These are phyloP conservation scores for Trichophyton mentagrophytes DNA, from an alignment of 2,329 filamentous ascomycete species.

Conservation along the genomic window DNA sequence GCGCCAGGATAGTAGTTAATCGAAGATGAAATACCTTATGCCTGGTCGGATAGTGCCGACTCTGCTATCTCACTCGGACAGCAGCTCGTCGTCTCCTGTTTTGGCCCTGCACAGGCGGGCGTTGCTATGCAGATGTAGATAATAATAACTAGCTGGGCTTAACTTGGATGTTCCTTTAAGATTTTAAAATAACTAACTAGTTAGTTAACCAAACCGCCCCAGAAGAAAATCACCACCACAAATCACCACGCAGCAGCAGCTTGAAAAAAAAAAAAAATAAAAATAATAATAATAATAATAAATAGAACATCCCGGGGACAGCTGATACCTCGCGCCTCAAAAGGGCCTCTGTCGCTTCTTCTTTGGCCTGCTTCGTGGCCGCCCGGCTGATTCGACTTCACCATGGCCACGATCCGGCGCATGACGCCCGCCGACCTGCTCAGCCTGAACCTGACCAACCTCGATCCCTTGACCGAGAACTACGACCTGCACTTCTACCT, in stretches of 20 bases:
- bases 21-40: not conserved
- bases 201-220: too few species aligned
- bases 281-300: too few species aligned
- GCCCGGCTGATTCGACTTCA: not conserved
- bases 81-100: not conserved
- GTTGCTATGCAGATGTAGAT: not conserved
- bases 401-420: slow-evolving; percentile 72
- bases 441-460: slow-evolving; percentile 84
- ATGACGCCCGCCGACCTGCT: slow-evolving; percentile 77
- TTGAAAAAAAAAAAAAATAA: too few species aligned
- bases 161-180: not conserved
- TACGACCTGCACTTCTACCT: slow-evolving; percentile 94
- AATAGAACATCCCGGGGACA: not conserved
- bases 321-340: not conserved
- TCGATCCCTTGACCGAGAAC: slow-evolving; percentile 94
- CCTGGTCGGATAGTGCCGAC: not conserved
- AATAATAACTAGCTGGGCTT: not conserved
- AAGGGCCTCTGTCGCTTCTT: not conserved
- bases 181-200: not conserved
- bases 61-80: not conserved
- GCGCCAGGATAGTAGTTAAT: not conserved
- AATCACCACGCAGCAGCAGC: too few species aligned
- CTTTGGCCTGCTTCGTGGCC: not conserved
- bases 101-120: not conserved
- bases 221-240: too few species aligned